Conservation (phyloP, 163 green algal species). For the Scenedesmus sp. region DNA sequence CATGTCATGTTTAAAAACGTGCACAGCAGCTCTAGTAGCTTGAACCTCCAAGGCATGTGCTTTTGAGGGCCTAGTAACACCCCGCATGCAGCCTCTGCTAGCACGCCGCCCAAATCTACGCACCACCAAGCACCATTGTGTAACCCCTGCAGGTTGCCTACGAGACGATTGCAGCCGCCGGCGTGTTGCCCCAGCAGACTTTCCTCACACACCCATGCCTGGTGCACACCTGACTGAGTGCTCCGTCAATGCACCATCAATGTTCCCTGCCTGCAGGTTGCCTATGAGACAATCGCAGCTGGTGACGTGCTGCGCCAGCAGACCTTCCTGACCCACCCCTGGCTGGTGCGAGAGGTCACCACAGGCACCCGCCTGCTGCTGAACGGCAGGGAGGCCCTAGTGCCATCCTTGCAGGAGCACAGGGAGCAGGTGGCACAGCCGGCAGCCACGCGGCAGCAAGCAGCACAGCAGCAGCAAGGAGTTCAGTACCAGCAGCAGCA, state of each 20-base stretch:
- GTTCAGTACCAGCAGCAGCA: neutral
- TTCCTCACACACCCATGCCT: slow-evolving; percentile 18
- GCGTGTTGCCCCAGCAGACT: neutral
- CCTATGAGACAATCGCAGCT: slow-evolving; percentile 9
- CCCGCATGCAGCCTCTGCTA: too few relatives aligned
- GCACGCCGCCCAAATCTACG: too few relatives aligned
- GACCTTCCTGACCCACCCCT: slow-evolving; percentile 41
- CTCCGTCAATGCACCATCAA: too few relatives aligned
- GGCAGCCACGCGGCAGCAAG: neutral
- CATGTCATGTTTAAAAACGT: too few relatives aligned
- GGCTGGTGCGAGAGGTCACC: slow-evolving; percentile 16
- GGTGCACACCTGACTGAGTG: neutral
- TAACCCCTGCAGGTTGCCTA: slow-evolving; percentile 24
- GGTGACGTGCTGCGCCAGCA: neutral
- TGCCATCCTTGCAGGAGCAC: slow-evolving; percentile 4
- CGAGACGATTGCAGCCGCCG: neutral
- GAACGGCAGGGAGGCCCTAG: slow-evolving; percentile 13
- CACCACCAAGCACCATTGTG: too few relatives aligned
- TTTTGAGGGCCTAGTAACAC: too few relatives aligned
- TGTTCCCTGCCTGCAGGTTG: neutral
- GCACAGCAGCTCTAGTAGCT: too few relatives aligned
- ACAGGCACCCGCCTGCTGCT: slow-evolving; percentile 22
- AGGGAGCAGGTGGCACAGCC: neutral
- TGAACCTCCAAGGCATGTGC: too few relatives aligned
- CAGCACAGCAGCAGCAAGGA: neutral